Evolutionary conservation across 2,329 filamentous ascomycete genomes (phyloP).

Genomic region (Apiospora koreana): DNA sequence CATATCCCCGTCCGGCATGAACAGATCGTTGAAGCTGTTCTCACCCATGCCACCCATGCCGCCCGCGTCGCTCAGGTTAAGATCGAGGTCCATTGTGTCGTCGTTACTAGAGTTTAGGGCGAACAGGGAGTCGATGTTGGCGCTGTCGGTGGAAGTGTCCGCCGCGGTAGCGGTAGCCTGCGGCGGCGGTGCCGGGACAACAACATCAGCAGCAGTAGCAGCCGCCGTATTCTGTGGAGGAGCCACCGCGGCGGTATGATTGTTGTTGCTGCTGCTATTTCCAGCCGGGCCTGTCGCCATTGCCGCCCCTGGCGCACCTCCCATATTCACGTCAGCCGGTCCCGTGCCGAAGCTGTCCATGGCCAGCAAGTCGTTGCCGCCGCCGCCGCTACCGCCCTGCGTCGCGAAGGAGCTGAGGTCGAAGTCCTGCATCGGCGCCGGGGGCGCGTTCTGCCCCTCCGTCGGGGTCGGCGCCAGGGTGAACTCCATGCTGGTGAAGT

Average conservation of each 20-base stretch:
- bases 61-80: constrained; percentile 37
- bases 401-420: constrained; percentile 45
- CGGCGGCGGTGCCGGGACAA: not conserved
- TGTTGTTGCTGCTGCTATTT: not conserved
- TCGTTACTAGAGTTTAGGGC: constrained; percentile 40
- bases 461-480: constrained; percentile 46
- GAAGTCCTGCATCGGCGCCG: constrained; percentile 42
- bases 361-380: constrained; percentile 24
- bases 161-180: not conserved
- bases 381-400: constrained; percentile 20
- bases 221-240: not conserved
- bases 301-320: not conserved
- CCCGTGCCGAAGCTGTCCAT: constrained; percentile 17
- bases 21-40: constrained; percentile 54
- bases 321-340: not conserved
- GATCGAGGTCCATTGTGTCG: constrained; percentile 42
- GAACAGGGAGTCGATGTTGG: constrained; percentile 49
- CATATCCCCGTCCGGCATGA: constrained; percentile 47
- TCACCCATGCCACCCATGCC: constrained; percentile 38
- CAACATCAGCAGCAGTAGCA: not conserved
- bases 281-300: not conserved
- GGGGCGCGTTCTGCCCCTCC: constrained; percentile 30
- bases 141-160: constrained; percentile 11
- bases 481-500: constrained; percentile 60
- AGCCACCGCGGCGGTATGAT: not conserved